These are phyloP conservation scores for Flaveria trinervia DNA, from an alignment of 129 eudicot genomes.

Conservation along the genomic window DNA sequence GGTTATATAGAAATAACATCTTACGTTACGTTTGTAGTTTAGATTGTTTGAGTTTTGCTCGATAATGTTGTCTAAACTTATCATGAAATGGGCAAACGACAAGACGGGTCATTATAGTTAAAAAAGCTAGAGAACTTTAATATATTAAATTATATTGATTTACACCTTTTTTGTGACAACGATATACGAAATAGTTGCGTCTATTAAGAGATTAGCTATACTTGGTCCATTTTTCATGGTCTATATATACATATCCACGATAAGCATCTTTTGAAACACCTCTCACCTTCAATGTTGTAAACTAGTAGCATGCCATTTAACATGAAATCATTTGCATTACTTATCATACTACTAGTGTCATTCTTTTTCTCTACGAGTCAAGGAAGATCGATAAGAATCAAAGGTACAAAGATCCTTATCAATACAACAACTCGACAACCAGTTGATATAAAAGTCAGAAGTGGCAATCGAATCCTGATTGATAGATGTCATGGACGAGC, in stretches of 20 bases:
- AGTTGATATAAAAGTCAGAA: background rate
- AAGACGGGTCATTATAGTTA: background rate
- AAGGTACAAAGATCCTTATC: background rate
- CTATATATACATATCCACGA: conserved; percentile 32
- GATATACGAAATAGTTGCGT: conserved; percentile 28
- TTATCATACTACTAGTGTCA: conserved; percentile 23
- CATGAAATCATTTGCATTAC: conserved; percentile 30
- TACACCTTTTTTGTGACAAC: conserved; percentile 14
- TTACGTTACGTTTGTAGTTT: background rate
- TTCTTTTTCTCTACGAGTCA: conserved; percentile 23
- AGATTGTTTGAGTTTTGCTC: background rate
- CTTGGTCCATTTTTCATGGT: conserved; percentile 25
- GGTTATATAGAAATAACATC: background rate
- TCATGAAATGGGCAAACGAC: background rate
- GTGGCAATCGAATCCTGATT: background rate
- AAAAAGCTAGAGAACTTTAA: background rate
- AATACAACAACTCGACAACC: conserved; percentile 5
- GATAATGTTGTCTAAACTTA: background rate
- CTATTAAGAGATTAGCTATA: conserved; percentile 24
- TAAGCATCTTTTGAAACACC: conserved; percentile 19
- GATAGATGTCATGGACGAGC: background rate
- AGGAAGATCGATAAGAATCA: conserved; percentile 31
- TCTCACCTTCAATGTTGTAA: conserved; percentile 13
- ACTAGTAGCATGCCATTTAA: background rate
- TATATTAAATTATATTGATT: background rate